Conservation (phyloP, 768 basidiomycete genomes). For the Russula sp. region DNA sequence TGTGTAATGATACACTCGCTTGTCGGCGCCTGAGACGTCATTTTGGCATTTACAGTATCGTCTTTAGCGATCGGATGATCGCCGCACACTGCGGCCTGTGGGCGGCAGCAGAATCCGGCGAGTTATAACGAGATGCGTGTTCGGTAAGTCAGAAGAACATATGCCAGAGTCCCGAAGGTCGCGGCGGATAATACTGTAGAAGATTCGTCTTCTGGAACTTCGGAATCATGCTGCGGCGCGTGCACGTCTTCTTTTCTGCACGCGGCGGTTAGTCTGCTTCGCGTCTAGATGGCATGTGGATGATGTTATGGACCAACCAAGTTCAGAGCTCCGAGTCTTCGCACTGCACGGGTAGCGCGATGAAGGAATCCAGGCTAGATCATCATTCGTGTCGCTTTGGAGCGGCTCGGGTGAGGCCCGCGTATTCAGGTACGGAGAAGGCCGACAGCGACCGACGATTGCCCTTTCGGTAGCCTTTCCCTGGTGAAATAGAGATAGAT, state of each 20-base stretch:
- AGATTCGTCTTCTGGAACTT: neutral
- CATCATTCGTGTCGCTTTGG: neutral
- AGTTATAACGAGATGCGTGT: neutral
- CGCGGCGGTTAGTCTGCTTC: neutral
- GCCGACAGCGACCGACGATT: no score
- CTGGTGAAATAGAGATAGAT: no score
- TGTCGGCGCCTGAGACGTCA: no score
- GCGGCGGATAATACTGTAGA: neutral
- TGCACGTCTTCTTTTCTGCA: neutral
- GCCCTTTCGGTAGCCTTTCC: no score
- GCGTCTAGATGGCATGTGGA: neutral
- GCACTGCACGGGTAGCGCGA: neutral
- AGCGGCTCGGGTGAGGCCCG: neutral
- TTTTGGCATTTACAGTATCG: no score
- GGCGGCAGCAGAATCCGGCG: neutral
- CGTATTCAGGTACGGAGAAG: neutral
- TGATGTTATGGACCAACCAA: neutral
- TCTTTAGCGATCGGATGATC: neutral
- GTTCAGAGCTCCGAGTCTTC: neutral
- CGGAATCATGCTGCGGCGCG: neutral
- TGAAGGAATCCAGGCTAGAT: neutral
- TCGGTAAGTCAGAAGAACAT: neutral
- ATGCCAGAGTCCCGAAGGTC: neutral
- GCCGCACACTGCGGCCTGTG: neutral
- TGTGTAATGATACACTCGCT: no score